A percentile compares a stretch with the other conserved stretches of the same genome.
These are phyloP conservation scores for Paspalum vaginatum DNA, from an alignment of 176 grass and related monocot genomes.

Conservation along the genomic window DNA sequence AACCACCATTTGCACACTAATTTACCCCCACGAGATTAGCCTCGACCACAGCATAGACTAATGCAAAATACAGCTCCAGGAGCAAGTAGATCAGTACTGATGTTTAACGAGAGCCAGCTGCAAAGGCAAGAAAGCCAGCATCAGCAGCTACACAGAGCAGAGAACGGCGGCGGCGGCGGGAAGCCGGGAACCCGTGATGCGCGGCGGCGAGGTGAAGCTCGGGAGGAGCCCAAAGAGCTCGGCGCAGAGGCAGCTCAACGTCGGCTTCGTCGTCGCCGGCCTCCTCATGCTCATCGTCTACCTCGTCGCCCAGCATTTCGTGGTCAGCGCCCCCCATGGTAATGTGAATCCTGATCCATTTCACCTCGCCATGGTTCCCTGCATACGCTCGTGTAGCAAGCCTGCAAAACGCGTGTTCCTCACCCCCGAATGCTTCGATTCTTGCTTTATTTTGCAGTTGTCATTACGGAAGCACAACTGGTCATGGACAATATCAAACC, in stretches of 20 bases:
- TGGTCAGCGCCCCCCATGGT: background rate
- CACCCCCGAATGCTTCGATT: background rate
- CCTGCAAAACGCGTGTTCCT: background rate
- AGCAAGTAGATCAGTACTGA: background rate
- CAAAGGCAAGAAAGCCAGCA: background rate
- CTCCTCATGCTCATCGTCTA: conserved; percentile 8
- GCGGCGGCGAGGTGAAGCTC: background rate
- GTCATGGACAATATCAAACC: background rate
- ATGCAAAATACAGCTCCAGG: background rate
- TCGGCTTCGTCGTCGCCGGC: background rate
- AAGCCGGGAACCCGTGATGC: background rate
- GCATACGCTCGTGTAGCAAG: background rate
- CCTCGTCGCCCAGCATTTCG: conserved; percentile 18
- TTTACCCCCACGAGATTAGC: background rate
- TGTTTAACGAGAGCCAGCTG: background rate
- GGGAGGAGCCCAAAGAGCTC: conserved; percentile 6
- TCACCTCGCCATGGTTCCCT: background rate
- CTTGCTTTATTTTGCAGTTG: background rate
- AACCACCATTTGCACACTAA: background rate
- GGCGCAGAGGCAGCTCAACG: background rate
- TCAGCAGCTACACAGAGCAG: background rate
- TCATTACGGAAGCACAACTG: background rate
- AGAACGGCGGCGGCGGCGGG: background rate
- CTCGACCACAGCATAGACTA: background rate
- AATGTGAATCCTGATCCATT: background rate